These are phyloP conservation scores for Cardamine occulta DNA, from an alignment of 345 rosid genomes.

Conservation along the genomic window DNA sequence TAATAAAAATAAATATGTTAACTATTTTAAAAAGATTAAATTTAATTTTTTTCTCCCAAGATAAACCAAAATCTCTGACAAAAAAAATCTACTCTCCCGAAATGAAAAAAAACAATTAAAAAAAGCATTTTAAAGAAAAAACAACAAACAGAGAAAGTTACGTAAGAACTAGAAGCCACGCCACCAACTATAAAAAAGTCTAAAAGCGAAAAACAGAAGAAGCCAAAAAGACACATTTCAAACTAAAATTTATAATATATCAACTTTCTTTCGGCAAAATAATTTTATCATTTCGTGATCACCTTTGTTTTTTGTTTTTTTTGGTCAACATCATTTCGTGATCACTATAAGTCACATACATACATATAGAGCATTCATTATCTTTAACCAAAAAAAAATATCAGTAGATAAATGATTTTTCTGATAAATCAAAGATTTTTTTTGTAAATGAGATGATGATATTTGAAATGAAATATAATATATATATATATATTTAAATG, in stretches of 20 bases:
- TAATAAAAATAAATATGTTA: background rate
- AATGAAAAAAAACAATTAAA: background rate
- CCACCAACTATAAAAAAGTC: constrained; percentile 35
- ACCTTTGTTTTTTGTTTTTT: background rate
- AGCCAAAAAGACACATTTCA: constrained; percentile 38
- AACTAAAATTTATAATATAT: constrained; percentile 10
- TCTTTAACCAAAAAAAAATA: background rate
- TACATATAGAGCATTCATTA: background rate
- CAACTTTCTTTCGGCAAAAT: background rate
- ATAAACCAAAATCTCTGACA: background rate
- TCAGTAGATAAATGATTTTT: background rate
- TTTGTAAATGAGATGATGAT: no score
- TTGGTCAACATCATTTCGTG: background rate
- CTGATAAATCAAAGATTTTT: background rate
- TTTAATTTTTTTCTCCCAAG: background rate
- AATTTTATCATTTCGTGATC: constrained; percentile 1
- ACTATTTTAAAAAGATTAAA: background rate
- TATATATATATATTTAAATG: background rate
- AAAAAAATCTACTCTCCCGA: background rate
- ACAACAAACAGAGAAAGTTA: constrained; percentile 30
- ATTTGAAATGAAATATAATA: background rate
- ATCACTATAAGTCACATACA: background rate
- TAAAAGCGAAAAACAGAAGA: constrained; percentile 32
- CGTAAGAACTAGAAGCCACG: constrained; percentile 34
- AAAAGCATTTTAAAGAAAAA: background rate